Evolutionary conservation across 208 protist genomes (phyloP).

Genomic region (Leishmania lainsoni): DNA sequence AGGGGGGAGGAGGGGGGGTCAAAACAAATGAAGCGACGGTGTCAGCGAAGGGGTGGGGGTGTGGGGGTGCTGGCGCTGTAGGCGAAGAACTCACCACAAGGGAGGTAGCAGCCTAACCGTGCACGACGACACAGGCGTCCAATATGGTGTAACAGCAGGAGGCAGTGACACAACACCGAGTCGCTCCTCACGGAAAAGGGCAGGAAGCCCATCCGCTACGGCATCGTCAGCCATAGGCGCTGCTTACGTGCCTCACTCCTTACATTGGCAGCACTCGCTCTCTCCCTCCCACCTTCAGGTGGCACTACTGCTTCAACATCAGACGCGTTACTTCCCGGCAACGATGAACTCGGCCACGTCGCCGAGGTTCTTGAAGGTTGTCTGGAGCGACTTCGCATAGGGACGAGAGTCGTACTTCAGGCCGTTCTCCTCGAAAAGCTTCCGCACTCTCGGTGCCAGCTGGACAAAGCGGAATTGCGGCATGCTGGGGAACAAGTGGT

Average conservation of each 20-base stretch:
- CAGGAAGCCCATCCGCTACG: background rate
- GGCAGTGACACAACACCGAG: background rate
- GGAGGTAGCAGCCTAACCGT: background rate
- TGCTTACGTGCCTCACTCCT: background rate
- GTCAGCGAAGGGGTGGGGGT: background rate
- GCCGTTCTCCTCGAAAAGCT: slow-evolving; percentile 67
- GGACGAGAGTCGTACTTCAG: slow-evolving; percentile 55
- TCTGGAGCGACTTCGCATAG: slow-evolving; percentile 47
- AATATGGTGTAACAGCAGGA: background rate
- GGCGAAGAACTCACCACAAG: background rate
- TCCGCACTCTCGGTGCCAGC: slow-evolving; percentile 50
- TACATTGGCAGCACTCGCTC: background rate
- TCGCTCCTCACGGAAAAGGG: background rate
- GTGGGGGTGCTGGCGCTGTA: background rate
- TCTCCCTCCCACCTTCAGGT: background rate
- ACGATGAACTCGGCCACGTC: slow-evolving; percentile 24
- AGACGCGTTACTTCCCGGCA: slow-evolving; percentile 14
- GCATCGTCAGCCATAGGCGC: background rate
- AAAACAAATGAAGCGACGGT: background rate
- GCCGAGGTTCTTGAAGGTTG: slow-evolving; percentile 59
- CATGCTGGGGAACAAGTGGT: slow-evolving; percentile 89
- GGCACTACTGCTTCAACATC: background rate
- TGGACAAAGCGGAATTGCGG: slow-evolving; percentile 74
- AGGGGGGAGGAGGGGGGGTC: too few species aligned
- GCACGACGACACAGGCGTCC: too few species aligned